Conservation (phyloP, 192 early-diverging fungal genomes). For the Dissophora ornata region DNA sequence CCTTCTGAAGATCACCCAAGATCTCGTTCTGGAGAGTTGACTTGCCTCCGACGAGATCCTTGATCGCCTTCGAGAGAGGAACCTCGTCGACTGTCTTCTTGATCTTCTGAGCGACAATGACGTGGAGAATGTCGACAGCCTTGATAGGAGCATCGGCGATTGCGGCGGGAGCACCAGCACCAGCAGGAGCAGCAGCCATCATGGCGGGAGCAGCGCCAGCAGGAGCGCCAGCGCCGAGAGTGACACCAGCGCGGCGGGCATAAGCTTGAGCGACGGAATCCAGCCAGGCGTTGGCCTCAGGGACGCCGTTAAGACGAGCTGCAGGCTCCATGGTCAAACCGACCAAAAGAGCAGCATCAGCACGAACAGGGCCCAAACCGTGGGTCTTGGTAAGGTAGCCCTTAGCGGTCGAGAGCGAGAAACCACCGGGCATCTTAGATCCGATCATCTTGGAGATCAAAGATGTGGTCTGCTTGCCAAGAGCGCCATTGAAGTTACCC, state of each 20-base stretch:
- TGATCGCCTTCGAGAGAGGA: constrained; percentile 81
- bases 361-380: constrained; percentile 81
- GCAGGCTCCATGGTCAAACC: constrained; percentile 86
- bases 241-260: constrained; percentile 74
- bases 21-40: constrained; percentile 98
- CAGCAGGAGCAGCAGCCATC: constrained; percentile 38
- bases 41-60: constrained; percentile 96
- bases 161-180: constrained; percentile 40
- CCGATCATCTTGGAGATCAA: constrained; percentile 84
- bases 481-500: constrained; percentile 67
- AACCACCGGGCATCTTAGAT: constrained; percentile 94
- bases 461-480: constrained; percentile 84
- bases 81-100: constrained; percentile 85
- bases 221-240: constrained; percentile 65
- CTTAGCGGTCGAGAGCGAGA: constrained; percentile 82
- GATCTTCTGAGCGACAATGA: constrained; percentile 91
- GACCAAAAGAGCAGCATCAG: constrained; percentile 80
- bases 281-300: constrained; percentile 84
- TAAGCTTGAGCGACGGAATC: constrained; percentile 77
- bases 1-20: constrained; percentile 92
- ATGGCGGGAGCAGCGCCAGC: constrained; percentile 56
- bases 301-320: constrained; percentile 77
- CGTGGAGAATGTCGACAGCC: constrained; percentile 85
- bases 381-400: constrained; percentile 74
- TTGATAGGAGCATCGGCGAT: constrained; percentile 79